A percentile compares a stretch with the other conserved stretches of the same genome.
Evolutionary conservation across 768 basidiomycete genomes (phyloP).

Genomic region (Kwoniella europaea): DNA sequence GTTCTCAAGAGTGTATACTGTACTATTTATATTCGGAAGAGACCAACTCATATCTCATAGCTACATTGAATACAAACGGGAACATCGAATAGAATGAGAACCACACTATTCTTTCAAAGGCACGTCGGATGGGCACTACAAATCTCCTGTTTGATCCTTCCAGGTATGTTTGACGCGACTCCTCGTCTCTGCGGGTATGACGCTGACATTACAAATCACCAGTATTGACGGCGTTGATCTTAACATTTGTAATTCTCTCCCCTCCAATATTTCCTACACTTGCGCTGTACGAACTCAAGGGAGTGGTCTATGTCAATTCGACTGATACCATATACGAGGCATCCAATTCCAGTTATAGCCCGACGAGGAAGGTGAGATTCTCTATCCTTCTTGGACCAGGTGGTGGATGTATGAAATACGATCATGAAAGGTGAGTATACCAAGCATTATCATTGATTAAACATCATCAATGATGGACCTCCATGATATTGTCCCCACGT

Average conservation of each 20-base stretch:
- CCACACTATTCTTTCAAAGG: background rate
- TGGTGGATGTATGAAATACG: background rate
- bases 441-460: background rate
- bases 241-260: background rate
- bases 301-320: background rate
- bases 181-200: background rate
- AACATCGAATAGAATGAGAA: background rate
- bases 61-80: background rate
- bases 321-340: background rate
- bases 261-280: background rate
- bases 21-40: background rate
- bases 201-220: background rate
- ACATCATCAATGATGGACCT: background rate
- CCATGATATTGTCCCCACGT: too few relatives aligned
- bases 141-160: background rate
- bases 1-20: background rate
- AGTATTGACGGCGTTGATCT: background rate
- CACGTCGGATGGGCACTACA: background rate
- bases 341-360: background rate
- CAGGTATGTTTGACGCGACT: background rate
- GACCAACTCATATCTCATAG: background rate
- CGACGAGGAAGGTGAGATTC: background rate
- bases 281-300: background rate
- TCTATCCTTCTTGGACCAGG: background rate
- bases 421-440: background rate